A percentile compares a stretch with the other conserved stretches of the same genome.
Conservation (phyloP, 2,329 filamentous ascomycete genomes). For the Geosmithia flava region DNA sequence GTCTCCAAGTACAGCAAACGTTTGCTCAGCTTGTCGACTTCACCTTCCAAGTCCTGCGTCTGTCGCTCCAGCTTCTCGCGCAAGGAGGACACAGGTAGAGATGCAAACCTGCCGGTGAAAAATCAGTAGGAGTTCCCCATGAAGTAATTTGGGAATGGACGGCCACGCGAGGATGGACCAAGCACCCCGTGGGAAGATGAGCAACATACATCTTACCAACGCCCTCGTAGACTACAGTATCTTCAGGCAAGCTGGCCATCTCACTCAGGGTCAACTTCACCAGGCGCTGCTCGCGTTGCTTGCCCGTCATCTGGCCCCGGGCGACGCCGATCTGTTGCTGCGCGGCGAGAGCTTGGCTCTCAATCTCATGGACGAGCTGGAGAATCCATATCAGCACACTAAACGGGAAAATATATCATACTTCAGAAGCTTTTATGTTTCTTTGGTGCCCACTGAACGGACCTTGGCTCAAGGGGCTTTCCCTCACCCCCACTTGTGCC, state of each 20-base stretch:
- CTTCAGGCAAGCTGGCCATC: constrained; percentile 59
- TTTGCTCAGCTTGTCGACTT: constrained; percentile 74
- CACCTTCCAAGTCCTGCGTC: constrained; percentile 60
- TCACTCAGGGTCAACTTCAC: constrained; percentile 79
- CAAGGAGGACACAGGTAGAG: constrained; percentile 59
- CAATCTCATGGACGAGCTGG: constrained; percentile 86
- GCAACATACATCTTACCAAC: constrained; percentile 83
- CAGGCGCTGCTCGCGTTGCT: constrained; percentile 81
- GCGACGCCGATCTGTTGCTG: constrained; percentile 88
- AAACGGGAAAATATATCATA: not conserved
- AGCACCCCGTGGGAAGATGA: not conserved
- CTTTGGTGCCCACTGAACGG: not conserved
- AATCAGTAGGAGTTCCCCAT: not conserved
- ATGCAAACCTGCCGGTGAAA: constrained; percentile 63
- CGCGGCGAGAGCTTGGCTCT: constrained; percentile 74
- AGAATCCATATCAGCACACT: constrained; percentile 2
- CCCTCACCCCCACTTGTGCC: not conserved
- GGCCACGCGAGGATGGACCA: not conserved
- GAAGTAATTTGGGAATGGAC: not conserved
- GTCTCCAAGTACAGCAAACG: constrained; percentile 88
- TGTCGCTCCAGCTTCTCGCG: constrained; percentile 66
- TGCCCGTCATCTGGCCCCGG: constrained; percentile 69
- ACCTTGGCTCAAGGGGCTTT: not conserved
- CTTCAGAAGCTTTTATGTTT: not conserved
- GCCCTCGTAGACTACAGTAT: constrained; percentile 82